Conservation (phyloP, 2,329 filamentous ascomycete species). For the Arthrobotrys iridis region DNA sequence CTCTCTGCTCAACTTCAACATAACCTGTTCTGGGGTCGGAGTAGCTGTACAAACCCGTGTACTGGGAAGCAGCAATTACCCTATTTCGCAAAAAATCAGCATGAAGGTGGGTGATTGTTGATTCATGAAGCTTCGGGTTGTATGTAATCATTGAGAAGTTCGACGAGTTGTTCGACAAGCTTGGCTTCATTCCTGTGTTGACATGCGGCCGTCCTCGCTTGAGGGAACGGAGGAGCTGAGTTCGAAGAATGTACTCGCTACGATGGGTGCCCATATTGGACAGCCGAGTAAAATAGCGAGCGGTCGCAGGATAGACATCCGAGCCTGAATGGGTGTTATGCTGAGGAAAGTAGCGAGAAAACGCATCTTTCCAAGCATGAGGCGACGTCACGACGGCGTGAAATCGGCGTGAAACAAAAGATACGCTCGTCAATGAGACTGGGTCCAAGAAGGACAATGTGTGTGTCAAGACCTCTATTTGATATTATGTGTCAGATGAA, state of each 20-base stretch:
- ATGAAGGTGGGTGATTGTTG: conserved; percentile 47
- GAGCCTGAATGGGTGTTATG: conserved; percentile 48
- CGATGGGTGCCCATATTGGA: conserved; percentile 90
- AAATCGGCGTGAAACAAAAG: conserved; percentile 87
- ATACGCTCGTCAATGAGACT: conserved; percentile 80
- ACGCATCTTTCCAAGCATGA: conserved; percentile 92
- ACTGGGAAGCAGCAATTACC: conserved; percentile 44
- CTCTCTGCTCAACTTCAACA: conserved; percentile 44
- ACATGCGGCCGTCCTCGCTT: conserved; percentile 59
- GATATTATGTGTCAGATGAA: not conserved
- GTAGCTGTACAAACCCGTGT: conserved; percentile 44
- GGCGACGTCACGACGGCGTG: conserved; percentile 87
- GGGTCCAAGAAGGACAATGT: conserved; percentile 89
- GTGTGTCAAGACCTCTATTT: conserved; percentile 86
- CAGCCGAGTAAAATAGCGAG: conserved; percentile 80
- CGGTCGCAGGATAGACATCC: conserved; percentile 55
- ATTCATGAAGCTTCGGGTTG: conserved; percentile 50
- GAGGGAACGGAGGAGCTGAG: conserved; percentile 81
- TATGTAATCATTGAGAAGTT: conserved; percentile 53
- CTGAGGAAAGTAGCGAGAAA: conserved; percentile 83
- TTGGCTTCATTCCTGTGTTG: conserved; percentile 23
- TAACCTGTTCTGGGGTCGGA: conserved; percentile 51
- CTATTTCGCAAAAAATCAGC: conserved; percentile 44
- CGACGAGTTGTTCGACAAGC: conserved; percentile 36
- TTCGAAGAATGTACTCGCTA: conserved; percentile 92